A percentile compares a stretch with the other conserved stretches of the same genome.
phyloP scores from a whole-genome alignment of 768 basidiomycete genomes.

The Cyclocybe aegerita region DNA sequence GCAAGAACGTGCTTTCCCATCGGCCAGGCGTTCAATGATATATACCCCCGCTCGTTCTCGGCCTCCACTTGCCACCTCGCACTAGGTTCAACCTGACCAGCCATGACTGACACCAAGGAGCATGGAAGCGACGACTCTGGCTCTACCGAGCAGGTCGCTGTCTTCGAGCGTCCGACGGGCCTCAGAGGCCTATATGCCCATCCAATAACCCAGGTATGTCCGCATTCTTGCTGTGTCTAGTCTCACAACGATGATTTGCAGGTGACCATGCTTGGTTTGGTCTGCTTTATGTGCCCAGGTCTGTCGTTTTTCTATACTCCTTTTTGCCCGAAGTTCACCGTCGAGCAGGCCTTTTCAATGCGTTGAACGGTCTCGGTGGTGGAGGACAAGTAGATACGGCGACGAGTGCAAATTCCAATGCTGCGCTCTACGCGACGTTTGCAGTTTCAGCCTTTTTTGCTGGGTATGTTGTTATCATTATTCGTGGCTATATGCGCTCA shows the following conservation, averaged over 20 bases:
- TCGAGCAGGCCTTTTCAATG: constrained; percentile 67
- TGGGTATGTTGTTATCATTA: constrained; percentile 44
- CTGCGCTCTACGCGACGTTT: constrained; percentile 62
- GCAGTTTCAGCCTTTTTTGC: constrained; percentile 45
- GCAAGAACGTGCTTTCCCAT: no score
- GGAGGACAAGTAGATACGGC: constrained; percentile 70
- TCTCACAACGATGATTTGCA: constrained; percentile 24
- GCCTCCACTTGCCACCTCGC: background rate
- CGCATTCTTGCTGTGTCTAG: no score
- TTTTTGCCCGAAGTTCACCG: no score
- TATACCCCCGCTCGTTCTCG: constrained; percentile 1
- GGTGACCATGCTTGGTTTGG: constrained; percentile 63
- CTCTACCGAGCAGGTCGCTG: constrained; percentile 11
- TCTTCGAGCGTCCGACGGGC: constrained; percentile 49
- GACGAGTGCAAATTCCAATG: constrained; percentile 69
- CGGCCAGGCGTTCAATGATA: no score
- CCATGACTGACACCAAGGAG: constrained; percentile 16
- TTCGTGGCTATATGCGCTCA: background rate
- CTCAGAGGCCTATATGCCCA: constrained; percentile 58
- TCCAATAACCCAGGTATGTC: constrained; percentile 34
- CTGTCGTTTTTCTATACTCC: constrained; percentile 14
- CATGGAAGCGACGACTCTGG: constrained; percentile 17
- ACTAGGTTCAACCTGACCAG: background rate
- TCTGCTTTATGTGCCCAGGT: constrained; percentile 65
- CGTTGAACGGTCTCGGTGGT: constrained; percentile 76